These are phyloP conservation scores for Endoconidiophora laricicola DNA, from an alignment of 2,329 filamentous ascomycete genomes.

Conservation along the genomic window DNA sequence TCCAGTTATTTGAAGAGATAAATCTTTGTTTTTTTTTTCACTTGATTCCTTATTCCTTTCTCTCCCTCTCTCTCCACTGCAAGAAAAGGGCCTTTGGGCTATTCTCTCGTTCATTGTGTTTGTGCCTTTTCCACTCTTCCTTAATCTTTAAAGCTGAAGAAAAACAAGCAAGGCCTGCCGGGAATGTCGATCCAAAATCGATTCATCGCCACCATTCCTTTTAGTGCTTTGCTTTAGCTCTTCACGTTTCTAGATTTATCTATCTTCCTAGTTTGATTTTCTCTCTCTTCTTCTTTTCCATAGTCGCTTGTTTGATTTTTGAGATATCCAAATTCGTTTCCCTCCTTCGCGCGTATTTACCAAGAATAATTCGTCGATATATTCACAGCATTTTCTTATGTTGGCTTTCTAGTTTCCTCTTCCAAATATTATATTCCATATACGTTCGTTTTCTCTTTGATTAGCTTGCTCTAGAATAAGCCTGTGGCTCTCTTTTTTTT, in stretches of 20 bases:
- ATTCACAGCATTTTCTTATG: background rate
- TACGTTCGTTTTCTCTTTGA: background rate
- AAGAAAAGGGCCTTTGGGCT: too few relatives aligned
- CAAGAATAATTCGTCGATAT: too few relatives aligned
- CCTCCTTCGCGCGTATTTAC: too few relatives aligned
- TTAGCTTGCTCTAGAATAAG: too few relatives aligned
- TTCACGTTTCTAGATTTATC: background rate
- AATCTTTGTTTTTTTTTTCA: too few relatives aligned
- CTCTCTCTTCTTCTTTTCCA: background rate
- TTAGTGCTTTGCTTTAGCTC: slow-evolving; percentile 1
- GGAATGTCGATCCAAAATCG: background rate
- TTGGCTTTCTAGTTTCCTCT: background rate
- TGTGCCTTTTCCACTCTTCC: too few relatives aligned
- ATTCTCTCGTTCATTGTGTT: too few relatives aligned
- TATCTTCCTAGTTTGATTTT: background rate
- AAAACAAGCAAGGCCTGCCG: background rate
- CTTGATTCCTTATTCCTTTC: background rate
- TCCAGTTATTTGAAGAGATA: too few relatives aligned
- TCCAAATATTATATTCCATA: background rate
- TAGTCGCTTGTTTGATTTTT: background rate
- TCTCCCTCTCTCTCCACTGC: too few relatives aligned
- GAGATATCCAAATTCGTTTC: too few relatives aligned
- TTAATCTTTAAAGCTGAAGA: too few relatives aligned
- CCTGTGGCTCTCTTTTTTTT: background rate
- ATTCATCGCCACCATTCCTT: slow-evolving; percentile 5